phyloP scores from a whole-genome alignment of 2,329 filamentous ascomycete species.

The Cercospora nicotianae region DNA sequence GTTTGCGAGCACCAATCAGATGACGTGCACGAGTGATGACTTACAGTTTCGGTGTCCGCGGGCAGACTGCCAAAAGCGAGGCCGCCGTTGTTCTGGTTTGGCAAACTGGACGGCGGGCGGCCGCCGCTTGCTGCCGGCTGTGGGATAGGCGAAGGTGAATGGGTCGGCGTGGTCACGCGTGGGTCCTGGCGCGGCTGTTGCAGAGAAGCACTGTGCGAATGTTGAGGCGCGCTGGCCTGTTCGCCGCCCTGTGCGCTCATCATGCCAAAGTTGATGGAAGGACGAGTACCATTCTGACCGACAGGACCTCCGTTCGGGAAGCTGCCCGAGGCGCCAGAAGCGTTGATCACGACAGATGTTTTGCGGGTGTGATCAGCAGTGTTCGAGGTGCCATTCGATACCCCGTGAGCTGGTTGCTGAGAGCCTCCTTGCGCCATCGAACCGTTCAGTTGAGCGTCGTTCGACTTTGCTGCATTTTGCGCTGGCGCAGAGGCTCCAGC shows the following conservation, averaged over 20 bases:
- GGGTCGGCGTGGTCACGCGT: slow-evolving; percentile 76
- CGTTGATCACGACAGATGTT: slow-evolving; percentile 86
- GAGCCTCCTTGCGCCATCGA: slow-evolving; percentile 44
- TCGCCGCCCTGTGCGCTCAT: slow-evolving; percentile 63
- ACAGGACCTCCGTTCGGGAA: slow-evolving; percentile 74
- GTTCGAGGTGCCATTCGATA: slow-evolving; percentile 63
- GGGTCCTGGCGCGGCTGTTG: slow-evolving; percentile 61
- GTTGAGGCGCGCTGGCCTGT: slow-evolving; percentile 68
- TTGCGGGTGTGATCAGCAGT: slow-evolving; percentile 76
- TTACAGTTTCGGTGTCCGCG: slow-evolving; percentile 71
- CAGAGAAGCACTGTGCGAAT: slow-evolving; percentile 60
- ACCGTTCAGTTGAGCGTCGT: slow-evolving; percentile 81
- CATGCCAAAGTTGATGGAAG: slow-evolving; percentile 78
- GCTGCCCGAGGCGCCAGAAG: slow-evolving; percentile 73
- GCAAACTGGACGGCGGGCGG: slow-evolving; percentile 73
- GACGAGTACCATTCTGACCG: slow-evolving; percentile 50
- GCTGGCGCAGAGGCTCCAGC: slow-evolving; percentile 51
- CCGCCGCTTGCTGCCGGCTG: slow-evolving; percentile 78
- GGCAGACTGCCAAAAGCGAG: slow-evolving; percentile 80
- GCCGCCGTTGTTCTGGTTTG: slow-evolving; percentile 69
- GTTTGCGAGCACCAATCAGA: slow-evolving; percentile 16
- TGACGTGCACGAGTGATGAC: slow-evolving; percentile 23
- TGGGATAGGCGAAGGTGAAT: slow-evolving; percentile 90
- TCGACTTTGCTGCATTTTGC: slow-evolving; percentile 55
- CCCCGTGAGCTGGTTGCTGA: slow-evolving; percentile 55